Evolutionary conservation across 257 asterid species (phyloP), one percentile per base, ranked within the genome.

Genomic region (Ilex asprella): DNA sequence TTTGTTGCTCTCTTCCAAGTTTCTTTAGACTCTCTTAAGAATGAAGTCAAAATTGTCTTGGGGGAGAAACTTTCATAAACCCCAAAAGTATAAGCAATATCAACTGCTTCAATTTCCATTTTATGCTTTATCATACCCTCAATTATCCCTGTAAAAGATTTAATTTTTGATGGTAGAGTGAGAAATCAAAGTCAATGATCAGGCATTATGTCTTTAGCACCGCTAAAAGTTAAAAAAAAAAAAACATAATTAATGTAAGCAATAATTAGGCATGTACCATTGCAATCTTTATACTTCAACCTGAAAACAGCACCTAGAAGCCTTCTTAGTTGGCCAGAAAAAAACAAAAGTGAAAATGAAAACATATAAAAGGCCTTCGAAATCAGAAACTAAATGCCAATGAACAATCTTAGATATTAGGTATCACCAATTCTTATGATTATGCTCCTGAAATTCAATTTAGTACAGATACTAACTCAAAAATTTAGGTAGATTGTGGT

Each of bases 61-160:
- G 87, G 82, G 58, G 74, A 63, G 59, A 79, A 78, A 68, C 63
- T 81, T 65, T 83, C 93, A 66, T 84, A 82, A 27, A 88, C 77
- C 57, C 84, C 95, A 66, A 85, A 86, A 72, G 85, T 78, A 67
- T 72, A 83, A 12, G 67, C 78, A 56, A 86, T 39, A 75, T 91
- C 86, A 76, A 83, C 91, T 31, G 95, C 95, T 43, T 84, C 85
- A 65, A 91, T 80, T 71, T 75, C 90, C 97, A 74, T 77, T 65
- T 77, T 83, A 21, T 71, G 74, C 75, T 79, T 84, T 49, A 83
- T 35, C 93, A 80, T 70, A 58, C 65, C 79, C 56, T 82, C 91
- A 64, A 86, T 74, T 54, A 78, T 66, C 21, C 85, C 98, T 91
- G 86, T 73, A 68, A 69, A 30, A 79, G 52, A 65, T 58, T 21